Evolutionary conservation across 805 yeast species (phyloP).

Genomic region (Candida methanosorbosa): DNA sequence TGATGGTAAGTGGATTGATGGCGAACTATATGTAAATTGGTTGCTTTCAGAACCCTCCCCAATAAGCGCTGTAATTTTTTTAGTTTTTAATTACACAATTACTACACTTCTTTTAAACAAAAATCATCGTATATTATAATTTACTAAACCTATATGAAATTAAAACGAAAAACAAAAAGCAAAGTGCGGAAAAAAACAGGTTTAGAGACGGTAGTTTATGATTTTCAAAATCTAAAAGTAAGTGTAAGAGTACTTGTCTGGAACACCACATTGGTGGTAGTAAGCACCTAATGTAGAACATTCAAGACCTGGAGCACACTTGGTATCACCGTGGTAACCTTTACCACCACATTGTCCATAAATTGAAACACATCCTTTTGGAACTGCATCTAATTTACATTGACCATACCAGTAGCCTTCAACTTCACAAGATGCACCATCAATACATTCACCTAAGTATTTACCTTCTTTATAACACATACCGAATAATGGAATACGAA

Average conservation of each 20-base stretch:
- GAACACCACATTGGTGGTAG: conserved; percentile 6
- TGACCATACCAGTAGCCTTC: conserved; percentile 5
- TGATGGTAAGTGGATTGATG: no score
- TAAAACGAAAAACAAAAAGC: neutral
- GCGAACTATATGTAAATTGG: no score
- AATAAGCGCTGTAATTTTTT: no score
- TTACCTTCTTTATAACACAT: conserved; percentile 5
- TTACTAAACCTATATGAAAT: no score
- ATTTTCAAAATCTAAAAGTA: conserved; percentile 1
- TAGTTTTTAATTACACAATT: no score
- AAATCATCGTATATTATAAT: no score
- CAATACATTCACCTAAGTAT: conserved; percentile 4
- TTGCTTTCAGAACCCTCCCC: no score
- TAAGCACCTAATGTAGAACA: conserved; percentile 4
- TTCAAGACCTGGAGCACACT: conserved; percentile 4
- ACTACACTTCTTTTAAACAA: no score
- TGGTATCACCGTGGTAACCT: conserved; percentile 1
- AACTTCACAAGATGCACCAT: conserved; percentile 4
- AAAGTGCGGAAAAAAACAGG: neutral
- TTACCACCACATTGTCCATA: conserved; percentile 8
- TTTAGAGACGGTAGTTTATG: neutral
- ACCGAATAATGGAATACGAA: conserved; percentile 4
- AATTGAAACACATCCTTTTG: neutral
- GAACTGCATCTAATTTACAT: conserved; percentile 3
- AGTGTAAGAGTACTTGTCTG: conserved; percentile 3